Evolutionary conservation across 345 rosid genomes (phyloP).

Genomic region (Dipteronia dyeriana): DNA sequence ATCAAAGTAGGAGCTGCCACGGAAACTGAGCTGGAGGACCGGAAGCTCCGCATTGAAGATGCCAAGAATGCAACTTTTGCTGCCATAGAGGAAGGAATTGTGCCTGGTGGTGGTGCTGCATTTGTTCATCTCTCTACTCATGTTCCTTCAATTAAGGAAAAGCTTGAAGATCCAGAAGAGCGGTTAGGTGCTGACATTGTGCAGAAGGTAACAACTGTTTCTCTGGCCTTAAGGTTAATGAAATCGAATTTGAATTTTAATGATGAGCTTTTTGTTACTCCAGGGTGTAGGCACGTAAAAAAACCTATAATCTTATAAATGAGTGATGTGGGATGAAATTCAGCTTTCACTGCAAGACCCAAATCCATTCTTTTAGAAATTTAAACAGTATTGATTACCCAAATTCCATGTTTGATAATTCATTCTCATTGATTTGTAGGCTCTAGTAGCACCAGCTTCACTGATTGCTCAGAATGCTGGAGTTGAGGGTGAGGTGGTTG

Average conservation of each 20-base stretch:
- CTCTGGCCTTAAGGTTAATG: not conserved
- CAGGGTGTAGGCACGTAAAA: not conserved
- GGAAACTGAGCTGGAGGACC: slow-evolving; percentile 95
- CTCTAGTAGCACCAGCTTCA: slow-evolving; percentile 82
- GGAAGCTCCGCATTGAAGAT: slow-evolving; percentile 91
- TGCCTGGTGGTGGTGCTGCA: slow-evolving; percentile 97
- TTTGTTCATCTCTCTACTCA: slow-evolving; percentile 74
- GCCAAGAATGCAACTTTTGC: slow-evolving; percentile 98
- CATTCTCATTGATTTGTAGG: slow-evolving; percentile 40
- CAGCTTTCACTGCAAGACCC: not conserved
- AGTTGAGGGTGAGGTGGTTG: slow-evolving; percentile 93
- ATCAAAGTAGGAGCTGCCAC: slow-evolving; percentile 99
- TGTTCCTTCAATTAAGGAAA: slow-evolving; percentile 79
- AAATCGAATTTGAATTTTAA: not conserved
- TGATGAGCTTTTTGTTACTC: not conserved
- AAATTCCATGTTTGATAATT: not conserved
- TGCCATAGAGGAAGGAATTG: slow-evolving; percentile 97
- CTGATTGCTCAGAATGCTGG: slow-evolving; percentile 97
- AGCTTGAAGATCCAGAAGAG: slow-evolving; percentile 76
- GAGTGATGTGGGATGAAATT: not conserved
- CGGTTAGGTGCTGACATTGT: slow-evolving; percentile 92
- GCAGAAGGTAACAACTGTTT: slow-evolving; percentile 62
- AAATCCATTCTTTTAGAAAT: not conserved
- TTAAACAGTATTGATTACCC: not conserved
- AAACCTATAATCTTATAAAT: not conserved